Evolutionary conservation across 495 filamentous ascomycete species (phyloP).

Genomic region (Aspergillus avenaceus): DNA sequence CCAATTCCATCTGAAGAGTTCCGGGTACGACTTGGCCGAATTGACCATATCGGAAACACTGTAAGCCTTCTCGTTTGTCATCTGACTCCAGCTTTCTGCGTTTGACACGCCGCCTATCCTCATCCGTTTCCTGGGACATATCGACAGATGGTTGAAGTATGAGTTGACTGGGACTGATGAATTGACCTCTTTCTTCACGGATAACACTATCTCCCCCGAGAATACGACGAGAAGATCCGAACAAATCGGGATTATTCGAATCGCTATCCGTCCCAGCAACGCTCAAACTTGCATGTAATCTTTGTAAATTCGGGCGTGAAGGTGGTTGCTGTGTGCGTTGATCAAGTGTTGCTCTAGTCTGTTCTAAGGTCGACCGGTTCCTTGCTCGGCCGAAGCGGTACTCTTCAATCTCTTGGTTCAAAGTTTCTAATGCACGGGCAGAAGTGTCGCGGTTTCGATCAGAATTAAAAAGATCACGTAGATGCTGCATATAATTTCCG

Average conservation of each 20-base stretch:
- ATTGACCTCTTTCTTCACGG: slow-evolving; percentile 5
- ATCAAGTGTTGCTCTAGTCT: slow-evolving; percentile 22
- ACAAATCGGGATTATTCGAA: slow-evolving; percentile 5
- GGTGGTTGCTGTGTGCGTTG: slow-evolving; percentile 21
- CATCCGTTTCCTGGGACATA: slow-evolving; percentile 29
- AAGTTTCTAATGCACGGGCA: slow-evolving; percentile 31
- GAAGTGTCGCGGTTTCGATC: slow-evolving; percentile 36
- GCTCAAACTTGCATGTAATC: slow-evolving; percentile 12
- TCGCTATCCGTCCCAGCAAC: slow-evolving; percentile 11
- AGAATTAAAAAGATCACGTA: slow-evolving; percentile 38
- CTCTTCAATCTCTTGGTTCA: slow-evolving; percentile 37
- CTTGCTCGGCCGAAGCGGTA: slow-evolving; percentile 18
- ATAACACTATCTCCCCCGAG: slow-evolving; percentile 9
- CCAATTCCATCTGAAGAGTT: slow-evolving; percentile 75
- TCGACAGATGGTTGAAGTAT: slow-evolving; percentile 31
- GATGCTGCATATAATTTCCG: slow-evolving; percentile 28
- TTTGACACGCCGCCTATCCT: slow-evolving; percentile 54
- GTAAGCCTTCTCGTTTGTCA: slow-evolving; percentile 43
- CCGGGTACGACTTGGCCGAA: slow-evolving; percentile 82
- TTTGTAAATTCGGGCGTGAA: slow-evolving; percentile 6
- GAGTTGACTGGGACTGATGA: slow-evolving; percentile 7
- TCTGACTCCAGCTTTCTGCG: slow-evolving; percentile 73
- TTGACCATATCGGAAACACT: slow-evolving; percentile 69
- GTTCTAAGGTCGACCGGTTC: slow-evolving; percentile 22
- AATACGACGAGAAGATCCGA: slow-evolving; percentile 9